A percentile compares a stretch with the other conserved stretches of the same genome.
Evolutionary conservation across 2,329 filamentous ascomycete genomes (phyloP).

Genomic region (Curvularia sp.): DNA sequence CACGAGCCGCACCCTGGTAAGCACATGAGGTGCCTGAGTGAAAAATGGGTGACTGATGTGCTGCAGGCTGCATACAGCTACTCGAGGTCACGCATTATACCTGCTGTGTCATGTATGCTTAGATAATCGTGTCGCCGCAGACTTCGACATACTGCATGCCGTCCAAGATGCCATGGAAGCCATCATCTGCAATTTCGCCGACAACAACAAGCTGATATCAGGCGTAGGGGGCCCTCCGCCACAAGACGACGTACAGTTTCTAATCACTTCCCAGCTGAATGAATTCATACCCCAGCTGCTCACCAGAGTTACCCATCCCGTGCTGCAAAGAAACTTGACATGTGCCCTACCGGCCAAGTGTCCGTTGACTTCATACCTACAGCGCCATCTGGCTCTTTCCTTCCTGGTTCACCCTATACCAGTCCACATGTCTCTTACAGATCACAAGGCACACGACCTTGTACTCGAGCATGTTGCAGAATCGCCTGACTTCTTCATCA

Average conservation of each 20-base stretch:
- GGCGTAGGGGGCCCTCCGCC: slow-evolving; percentile 29
- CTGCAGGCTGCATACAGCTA: slow-evolving; percentile 31
- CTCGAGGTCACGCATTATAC: slow-evolving; percentile 33
- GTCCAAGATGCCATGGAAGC: slow-evolving; percentile 46
- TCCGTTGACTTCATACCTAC: slow-evolving; percentile 64
- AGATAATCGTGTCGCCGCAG: slow-evolving; percentile 41
- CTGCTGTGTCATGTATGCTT: slow-evolving; percentile 42
- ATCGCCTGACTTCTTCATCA: slow-evolving; percentile 61
- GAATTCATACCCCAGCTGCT: slow-evolving; percentile 37
- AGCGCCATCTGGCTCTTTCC: slow-evolving; percentile 70
- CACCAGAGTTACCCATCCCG: slow-evolving; percentile 54
- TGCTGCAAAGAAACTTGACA: slow-evolving; percentile 66
- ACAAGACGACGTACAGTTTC: slow-evolving; percentile 25
- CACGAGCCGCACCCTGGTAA: slow-evolving; percentile 37
- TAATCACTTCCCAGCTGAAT: slow-evolving; percentile 37
- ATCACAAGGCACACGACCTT: slow-evolving; percentile 27
- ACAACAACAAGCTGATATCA: slow-evolving; percentile 30
- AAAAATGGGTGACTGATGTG: slow-evolving; percentile 10
- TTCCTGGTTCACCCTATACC: slow-evolving; percentile 61
- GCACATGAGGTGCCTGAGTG: slow-evolving; percentile 4
- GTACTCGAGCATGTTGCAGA: slow-evolving; percentile 41
- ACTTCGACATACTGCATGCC: slow-evolving; percentile 24
- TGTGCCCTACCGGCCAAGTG: slow-evolving; percentile 64
- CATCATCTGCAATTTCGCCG: slow-evolving; percentile 39
- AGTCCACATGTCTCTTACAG: slow-evolving; percentile 36